Base-by-base conservation (phyloP, 2,329 filamentous ascomycete species). In the Ploettnerulaceae sp. region DNA sequence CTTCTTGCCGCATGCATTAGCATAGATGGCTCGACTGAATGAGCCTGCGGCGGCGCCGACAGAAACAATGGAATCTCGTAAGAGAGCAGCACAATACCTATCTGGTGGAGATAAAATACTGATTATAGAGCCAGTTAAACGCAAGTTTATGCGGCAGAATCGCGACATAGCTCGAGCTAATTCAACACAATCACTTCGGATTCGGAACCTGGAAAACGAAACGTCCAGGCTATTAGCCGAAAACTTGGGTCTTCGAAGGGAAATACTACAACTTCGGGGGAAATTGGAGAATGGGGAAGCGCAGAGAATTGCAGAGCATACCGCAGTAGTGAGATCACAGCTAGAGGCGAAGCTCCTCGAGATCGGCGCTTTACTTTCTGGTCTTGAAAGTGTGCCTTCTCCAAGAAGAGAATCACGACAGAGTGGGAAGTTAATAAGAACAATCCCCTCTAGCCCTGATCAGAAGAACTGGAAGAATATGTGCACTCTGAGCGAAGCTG, bases 161-260 rank as follows among this genome's bases (percentile, higher is more conserved):
- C 79, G 86, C 67, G 87, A 93, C 61, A 84, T 93, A 54, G 86
- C 86, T 53, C 81, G 82, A 63, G 79, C 76, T 59, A 93, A 94
- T 68, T 88, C 86, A 18, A 75, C 77, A 40, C 85, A 90, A 64
- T 86, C 84, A 24, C 73, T 88, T 24, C 82, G 84, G 55, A 90
- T 93, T 58, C 81, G 86, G 50, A 79, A 74, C 53, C 75, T 93
- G 48, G 86, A 91, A 61, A 79, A 82, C 61, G 86, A 94, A 65
- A 82, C 79, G 52, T 81, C 84, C 31, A 79, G 81, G 38, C 75
- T 90, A 54, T 72, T 90, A 18, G 81, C 84, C n/a, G 86, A 93
- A 57, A 93, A 93, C 61, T 74, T 91, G 45, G 75, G 81, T 44
- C 74, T 93, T 11, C 78, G 82, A 41, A 75, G 84, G 51, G 79